Evolutionary conservation across 768 basidiomycete species (phyloP).

Genomic region (Agrocybe chaxingu): DNA sequence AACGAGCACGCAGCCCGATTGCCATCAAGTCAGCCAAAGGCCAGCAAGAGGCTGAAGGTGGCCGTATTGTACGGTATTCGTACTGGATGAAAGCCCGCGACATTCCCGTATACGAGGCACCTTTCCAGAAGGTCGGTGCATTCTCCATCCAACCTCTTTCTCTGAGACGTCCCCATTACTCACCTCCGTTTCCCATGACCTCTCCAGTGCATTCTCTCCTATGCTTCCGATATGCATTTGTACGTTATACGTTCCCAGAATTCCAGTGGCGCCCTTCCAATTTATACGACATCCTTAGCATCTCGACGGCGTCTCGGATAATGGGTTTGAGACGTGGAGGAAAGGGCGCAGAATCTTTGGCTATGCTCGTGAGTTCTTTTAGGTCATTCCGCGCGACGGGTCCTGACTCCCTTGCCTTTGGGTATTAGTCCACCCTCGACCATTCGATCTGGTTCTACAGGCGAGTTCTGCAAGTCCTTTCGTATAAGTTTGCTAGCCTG

Average conservation of each 20-base stretch:
- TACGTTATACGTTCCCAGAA: conserved; percentile 29
- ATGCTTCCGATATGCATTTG: conserved; percentile 80
- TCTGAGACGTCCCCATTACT: background rate
- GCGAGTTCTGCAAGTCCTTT: conserved; percentile 32
- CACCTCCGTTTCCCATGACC: background rate
- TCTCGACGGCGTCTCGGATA: conserved; percentile 49
- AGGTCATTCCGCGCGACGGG: too few species aligned
- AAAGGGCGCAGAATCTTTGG: conserved; percentile 45
- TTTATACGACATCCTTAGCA: conserved; percentile 35
- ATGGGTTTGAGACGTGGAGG: conserved; percentile 50
- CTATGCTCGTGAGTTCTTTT: conserved; percentile 56
- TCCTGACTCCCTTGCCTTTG: too few species aligned
- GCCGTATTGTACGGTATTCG: conserved; percentile 46
- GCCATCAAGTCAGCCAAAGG: conserved; percentile 54
- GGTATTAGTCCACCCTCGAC: conserved; percentile 62
- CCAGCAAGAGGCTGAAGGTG: conserved; percentile 39
- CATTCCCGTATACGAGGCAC: conserved; percentile 60
- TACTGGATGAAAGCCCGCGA: conserved; percentile 81
- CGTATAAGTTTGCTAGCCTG: background rate
- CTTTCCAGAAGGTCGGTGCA: conserved; percentile 69
- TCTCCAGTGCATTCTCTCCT: conserved; percentile 69
- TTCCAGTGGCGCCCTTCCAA: background rate
- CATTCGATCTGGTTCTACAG: conserved; percentile 80
- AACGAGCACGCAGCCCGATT: conserved; percentile 67
- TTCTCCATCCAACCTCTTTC: background rate